Evolutionary conservation across 2,329 filamentous ascomycete genomes (phyloP), one percentile per base, ranked within the genome.

Genomic region (Onygena corvina): DNA sequence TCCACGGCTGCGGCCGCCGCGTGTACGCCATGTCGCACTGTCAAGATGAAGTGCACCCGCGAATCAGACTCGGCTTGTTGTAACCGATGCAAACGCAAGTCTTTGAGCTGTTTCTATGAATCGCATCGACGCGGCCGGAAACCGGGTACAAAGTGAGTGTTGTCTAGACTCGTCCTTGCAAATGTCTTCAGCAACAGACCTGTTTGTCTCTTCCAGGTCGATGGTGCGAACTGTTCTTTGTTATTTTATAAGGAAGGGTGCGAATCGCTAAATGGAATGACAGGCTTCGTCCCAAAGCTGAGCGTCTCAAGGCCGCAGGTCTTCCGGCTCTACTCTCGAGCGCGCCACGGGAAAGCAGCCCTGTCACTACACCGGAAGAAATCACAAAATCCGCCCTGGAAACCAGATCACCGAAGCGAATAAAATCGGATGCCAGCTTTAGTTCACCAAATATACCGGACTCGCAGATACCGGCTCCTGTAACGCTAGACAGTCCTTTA

Each of bases 91-190:
- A 54, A 52, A 9, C 59, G 65, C 20, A 67, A 69, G 49, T 63
- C 63, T 2, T 51, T 69, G 3, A 59, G 63, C 4, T 70, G 66
- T 50, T 55, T 66, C 4, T 68, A 65, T 49, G 61, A 64, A 49
- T 58, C 66, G 45, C 67, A 70, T 54, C 64, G 63, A 4, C 64
- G 67, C 18, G 67, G 67, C 7, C 60, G 67, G 9, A 69, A 68
- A 50, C 61, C 60, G 1, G 54, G 54, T 1, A 65, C 65, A 27
- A 63, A 58, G 64, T 67, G 52, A 48, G 49, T 53, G 21, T 21
- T 46, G 18, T 46, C 36, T 40, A 23, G 18, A 40, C 18, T 40
- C 36, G 18, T 23, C 18, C 36, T 40, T 25, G 11, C 18, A 18
- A 38, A 21, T 23, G 18, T n/a, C n/a, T n/a, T n/a, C n/a, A n/a